Evolutionary conservation across 768 basidiomycete species (phyloP), one percentile per base, ranked within the genome.

Genomic region (Tephrocybe rancida): DNA sequence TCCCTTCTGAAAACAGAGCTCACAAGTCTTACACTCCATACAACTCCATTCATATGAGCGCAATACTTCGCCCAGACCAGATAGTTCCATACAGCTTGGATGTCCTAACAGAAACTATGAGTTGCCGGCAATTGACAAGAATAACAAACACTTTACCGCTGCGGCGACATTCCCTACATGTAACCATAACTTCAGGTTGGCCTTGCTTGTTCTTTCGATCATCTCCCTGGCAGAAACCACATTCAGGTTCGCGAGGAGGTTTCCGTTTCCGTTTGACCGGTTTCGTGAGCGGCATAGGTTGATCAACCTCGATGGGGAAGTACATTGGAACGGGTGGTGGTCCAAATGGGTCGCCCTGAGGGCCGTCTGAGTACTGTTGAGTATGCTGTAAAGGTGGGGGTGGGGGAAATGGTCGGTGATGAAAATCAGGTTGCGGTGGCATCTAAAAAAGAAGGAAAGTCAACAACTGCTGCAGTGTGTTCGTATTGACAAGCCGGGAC

Each of bases 11-110:
- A 80, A 71, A 66, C 95, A 98, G 51, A 92, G 75, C 72, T 95
- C 92, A 67, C 95, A 98, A 52, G 76, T 86, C 75, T 96, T 97
- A 75, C 95, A 97, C 59, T 95, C 92, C 30, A 85, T 80, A 66
- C 95, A 98, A 55, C 82, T 82, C 95, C 95, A 98, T 14, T 79
- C 74, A 67, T 95, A 95, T 24, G 78, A 76, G 52, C 79, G 76
- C 46, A 95, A 74, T n/a, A 79, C 74, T 35, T 84, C 78, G 16
- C 78, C 79, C 45, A 90, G 76, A 46, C 78, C 74, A 39, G 73
- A 63, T 43, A 86, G 78, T 58, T 87, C 71, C 75, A 96, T 79
- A 67, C 95, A 98, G 42, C 83, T 86, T n/a, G 88, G 88, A 69
- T 98, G 95, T 25, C 88, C 93, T 92, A 49, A 39, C 26, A 21